These are phyloP conservation scores for Scenedesmus sp. DNA, from an alignment of 163 green algal genomes.

Conservation along the genomic window DNA sequence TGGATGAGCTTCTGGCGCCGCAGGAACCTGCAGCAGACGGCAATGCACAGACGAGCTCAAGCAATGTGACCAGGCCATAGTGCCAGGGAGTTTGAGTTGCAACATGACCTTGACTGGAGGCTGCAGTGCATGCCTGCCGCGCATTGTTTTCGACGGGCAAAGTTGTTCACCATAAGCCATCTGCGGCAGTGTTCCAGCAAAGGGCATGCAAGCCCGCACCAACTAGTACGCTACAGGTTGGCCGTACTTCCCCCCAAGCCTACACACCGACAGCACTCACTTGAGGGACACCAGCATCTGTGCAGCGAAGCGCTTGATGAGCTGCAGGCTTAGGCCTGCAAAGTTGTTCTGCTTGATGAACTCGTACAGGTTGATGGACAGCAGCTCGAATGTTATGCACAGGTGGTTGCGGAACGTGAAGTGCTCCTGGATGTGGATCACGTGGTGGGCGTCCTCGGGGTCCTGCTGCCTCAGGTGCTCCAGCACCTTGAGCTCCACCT, in stretches of 20 bases:
- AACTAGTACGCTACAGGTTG: no score
- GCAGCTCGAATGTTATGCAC: slow-evolving; percentile 95
- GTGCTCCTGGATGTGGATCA: slow-evolving; percentile 84
- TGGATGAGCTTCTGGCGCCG: slow-evolving; percentile 83
- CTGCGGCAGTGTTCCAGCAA: no score
- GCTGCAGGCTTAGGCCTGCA: slow-evolving; percentile 72
- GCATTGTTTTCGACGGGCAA: no score
- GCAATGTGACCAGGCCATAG: background rate
- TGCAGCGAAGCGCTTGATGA: slow-evolving; percentile 84
- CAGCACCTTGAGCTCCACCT: slow-evolving; percentile 91
- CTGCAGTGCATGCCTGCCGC: background rate
- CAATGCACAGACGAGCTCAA: background rate
- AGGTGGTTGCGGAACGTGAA: slow-evolving; percentile 92
- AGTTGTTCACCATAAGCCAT: no score
- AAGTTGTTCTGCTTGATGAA: slow-evolving; percentile 91
- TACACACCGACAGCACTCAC: slow-evolving; percentile 33
- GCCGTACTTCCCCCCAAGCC: no score
- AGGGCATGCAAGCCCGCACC: no score
- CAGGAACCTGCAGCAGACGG: slow-evolving; percentile 64
- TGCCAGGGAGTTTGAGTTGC: background rate
- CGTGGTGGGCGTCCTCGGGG: slow-evolving; percentile 72
- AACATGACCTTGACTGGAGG: background rate
- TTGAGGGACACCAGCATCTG: slow-evolving; percentile 82
- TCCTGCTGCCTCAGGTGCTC: slow-evolving; percentile 75
- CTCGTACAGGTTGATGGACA: slow-evolving; percentile 95